Conservation (phyloP, 192 early-diverging fungal species). For the Coemansia sp. region DNA sequence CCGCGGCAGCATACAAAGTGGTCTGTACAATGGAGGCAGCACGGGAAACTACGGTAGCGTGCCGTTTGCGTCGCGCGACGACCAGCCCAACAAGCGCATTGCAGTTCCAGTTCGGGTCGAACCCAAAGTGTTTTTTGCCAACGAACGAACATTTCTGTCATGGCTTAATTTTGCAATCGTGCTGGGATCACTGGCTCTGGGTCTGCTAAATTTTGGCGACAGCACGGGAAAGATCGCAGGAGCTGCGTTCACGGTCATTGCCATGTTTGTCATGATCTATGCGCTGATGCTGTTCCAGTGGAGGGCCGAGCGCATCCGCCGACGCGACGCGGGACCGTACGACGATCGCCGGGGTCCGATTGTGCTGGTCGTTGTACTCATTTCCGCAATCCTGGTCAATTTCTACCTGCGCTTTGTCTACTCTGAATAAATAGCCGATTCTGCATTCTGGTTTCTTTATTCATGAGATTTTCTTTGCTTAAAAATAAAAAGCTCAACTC, state of each 20-base stretch:
- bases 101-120: slow-evolving; percentile 77
- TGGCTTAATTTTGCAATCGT: slow-evolving; percentile 86
- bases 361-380: slow-evolving; percentile 65
- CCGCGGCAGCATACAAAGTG: slow-evolving; percentile 17
- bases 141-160: slow-evolving; percentile 88
- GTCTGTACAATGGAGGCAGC: background rate
- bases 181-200: slow-evolving; percentile 73
- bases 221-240: slow-evolving; percentile 67
- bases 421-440: background rate
- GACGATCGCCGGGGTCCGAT: slow-evolving; percentile 76
- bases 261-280: slow-evolving; percentile 78
- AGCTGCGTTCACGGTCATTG: slow-evolving; percentile 66
- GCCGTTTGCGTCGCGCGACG: slow-evolving; percentile 24
- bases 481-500: no score
- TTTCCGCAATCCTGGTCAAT: slow-evolving; percentile 70
- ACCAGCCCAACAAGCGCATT: slow-evolving; percentile 63
- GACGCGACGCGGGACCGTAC: slow-evolving; percentile 68
- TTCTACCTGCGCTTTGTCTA: slow-evolving; percentile 61
- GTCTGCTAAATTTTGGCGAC: slow-evolving; percentile 83
- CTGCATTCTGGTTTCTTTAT: no score
- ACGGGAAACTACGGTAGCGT: slow-evolving; percentile 37
- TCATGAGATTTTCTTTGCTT: no score
- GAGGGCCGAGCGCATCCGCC: slow-evolving; percentile 68
- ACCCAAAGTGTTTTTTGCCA: slow-evolving; percentile 93
- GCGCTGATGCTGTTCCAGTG: slow-evolving; percentile 74